phyloP scores from a whole-genome alignment of 495 filamentous ascomycete species.

The Hyaloscypha finlandica region DNA sequence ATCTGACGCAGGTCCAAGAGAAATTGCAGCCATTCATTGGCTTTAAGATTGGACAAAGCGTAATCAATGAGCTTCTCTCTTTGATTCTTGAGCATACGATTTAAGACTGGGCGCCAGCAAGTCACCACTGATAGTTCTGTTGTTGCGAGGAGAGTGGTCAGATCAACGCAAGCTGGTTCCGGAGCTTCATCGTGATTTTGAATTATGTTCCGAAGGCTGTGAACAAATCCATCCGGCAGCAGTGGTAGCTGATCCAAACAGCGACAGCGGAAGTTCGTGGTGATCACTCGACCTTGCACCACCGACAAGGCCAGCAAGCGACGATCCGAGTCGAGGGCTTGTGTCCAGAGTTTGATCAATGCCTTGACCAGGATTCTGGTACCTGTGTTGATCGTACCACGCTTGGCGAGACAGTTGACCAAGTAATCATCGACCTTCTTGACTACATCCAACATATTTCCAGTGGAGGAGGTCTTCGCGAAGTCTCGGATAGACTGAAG shows the following conservation, averaged over 20 bases:
- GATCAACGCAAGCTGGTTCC: conserved; percentile 4
- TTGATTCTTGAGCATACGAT: background rate
- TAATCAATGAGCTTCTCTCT: conserved; percentile 7
- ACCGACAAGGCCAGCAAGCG: conserved; percentile 5
- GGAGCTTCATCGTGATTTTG: background rate
- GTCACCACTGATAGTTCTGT: background rate
- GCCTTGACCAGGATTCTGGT: conserved; percentile 3
- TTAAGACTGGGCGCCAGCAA: conserved; percentile 11
- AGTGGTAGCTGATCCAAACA: conserved; percentile 8
- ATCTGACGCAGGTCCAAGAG: conserved; percentile 1
- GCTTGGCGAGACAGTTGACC: conserved; percentile 4
- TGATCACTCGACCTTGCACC: conserved; percentile 1
- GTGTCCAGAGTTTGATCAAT: conserved; percentile 7
- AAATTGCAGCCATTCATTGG: conserved; percentile 11
- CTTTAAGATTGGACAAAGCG: conserved; percentile 6
- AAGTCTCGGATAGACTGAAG: conserved; percentile 11
- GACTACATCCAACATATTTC: background rate
- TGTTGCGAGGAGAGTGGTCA: conserved; percentile 4
- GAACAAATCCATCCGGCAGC: conserved; percentile 4
- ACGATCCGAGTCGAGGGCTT: background rate
- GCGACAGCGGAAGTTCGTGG: background rate
- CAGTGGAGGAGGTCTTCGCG: background rate
- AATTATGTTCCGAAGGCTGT: background rate
- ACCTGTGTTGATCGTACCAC: background rate
- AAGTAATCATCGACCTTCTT: conserved; percentile 11